Conservation (phyloP, 2,329 filamentous ascomycete genomes). For the Nemania serpens region DNA sequence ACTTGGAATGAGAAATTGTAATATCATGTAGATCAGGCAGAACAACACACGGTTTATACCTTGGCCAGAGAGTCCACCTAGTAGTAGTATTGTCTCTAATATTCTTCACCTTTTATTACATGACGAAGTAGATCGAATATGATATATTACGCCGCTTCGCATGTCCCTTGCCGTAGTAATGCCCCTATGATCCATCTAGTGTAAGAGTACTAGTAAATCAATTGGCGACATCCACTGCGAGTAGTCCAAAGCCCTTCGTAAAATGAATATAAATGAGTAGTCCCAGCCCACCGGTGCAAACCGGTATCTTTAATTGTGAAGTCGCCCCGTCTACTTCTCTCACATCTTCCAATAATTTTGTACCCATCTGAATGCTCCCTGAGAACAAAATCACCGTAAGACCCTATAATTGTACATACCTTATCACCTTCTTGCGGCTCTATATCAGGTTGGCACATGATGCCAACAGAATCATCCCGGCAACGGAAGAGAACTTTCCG, state of each 20-base stretch:
- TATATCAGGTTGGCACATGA: conserved; percentile 12
- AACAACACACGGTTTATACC: too few relatives aligned
- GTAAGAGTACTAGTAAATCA: background rate
- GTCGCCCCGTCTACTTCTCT: conserved; percentile 4
- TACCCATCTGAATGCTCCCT: conserved; percentile 5
- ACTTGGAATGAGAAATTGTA: too few relatives aligned
- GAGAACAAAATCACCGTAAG: conserved; percentile 18
- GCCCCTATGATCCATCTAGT: background rate
- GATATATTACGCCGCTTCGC: too few relatives aligned
- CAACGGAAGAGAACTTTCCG: conserved; percentile 9
- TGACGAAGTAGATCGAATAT: too few relatives aligned
- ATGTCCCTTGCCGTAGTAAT: too few relatives aligned
- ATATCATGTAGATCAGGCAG: too few relatives aligned
- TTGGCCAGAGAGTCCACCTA: too few relatives aligned
- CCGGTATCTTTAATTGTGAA: background rate
- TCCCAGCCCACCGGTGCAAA: conserved; percentile 1
- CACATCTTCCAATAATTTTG: conserved; percentile 16
- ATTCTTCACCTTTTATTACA: too few relatives aligned
- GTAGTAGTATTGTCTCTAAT: too few relatives aligned
- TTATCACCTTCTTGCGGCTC: conserved; percentile 7
- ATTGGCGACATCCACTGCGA: background rate
- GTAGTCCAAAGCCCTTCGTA: conserved; percentile 6
- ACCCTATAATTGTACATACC: conserved; percentile 21
- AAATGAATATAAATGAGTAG: background rate
- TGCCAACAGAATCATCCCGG: conserved; percentile 15